Conservation (phyloP, 75 land plant genomes). For the Pinus tabuliformis region DNA sequence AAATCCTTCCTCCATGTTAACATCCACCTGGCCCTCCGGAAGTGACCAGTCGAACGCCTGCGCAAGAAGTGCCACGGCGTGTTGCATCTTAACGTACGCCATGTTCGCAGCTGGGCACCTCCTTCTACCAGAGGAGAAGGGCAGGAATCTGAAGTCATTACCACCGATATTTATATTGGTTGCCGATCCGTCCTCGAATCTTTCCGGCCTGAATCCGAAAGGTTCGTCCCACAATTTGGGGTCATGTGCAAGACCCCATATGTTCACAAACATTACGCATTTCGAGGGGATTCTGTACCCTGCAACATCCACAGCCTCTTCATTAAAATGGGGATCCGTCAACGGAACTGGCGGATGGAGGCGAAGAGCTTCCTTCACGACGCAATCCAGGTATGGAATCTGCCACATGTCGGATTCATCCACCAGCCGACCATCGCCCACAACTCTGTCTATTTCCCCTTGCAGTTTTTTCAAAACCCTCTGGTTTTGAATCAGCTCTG, state of each 20-base stretch:
- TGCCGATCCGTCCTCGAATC: slow-evolving; percentile 14
- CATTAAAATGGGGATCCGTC: slow-evolving; percentile 20
- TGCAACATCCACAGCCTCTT: slow-evolving; percentile 10
- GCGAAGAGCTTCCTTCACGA: slow-evolving; percentile 34
- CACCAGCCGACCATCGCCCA: slow-evolving; percentile 12
- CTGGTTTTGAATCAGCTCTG: slow-evolving; percentile 19
- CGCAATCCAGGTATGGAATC: slow-evolving; percentile 13
- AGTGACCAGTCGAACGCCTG: slow-evolving; percentile 17
- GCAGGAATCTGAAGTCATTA: slow-evolving; percentile 7
- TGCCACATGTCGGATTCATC: slow-evolving; percentile 13
- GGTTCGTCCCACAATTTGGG: slow-evolving; percentile 36
- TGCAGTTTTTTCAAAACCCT: slow-evolving; percentile 13
- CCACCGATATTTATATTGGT: not conserved
- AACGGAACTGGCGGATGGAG: slow-evolving; percentile 29
- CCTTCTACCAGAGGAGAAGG: slow-evolving; percentile 14
- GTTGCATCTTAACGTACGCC: slow-evolving; percentile 13
- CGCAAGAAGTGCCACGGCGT: slow-evolving; percentile 10
- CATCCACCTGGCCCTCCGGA: not conserved
- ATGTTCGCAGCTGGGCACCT: slow-evolving; percentile 13
- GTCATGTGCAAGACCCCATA: slow-evolving; percentile 33
- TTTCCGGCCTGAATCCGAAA: slow-evolving; percentile 32
- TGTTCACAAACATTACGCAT: slow-evolving; percentile 39
- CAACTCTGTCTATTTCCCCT: slow-evolving; percentile 13
- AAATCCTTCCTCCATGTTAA: slow-evolving; percentile 8
- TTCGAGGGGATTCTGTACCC: slow-evolving; percentile 35